Evolutionary conservation across 768 basidiomycete genomes (phyloP), one percentile per base, ranked within the genome.

Genomic region (Mycena alexandri): DNA sequence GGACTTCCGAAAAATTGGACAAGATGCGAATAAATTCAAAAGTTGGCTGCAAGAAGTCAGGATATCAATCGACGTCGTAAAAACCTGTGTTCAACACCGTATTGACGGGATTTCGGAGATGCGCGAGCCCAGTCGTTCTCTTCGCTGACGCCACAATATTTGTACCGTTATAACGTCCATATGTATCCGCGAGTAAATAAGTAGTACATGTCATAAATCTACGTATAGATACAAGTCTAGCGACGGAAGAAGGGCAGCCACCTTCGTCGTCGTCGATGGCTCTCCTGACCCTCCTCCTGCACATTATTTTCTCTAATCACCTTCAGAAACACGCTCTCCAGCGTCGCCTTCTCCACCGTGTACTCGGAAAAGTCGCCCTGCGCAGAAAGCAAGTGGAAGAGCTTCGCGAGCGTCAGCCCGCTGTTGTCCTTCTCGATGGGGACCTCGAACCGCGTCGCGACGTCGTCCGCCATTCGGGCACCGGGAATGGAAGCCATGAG

Each of bases 371-470:
- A 89, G 72, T 85, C 83, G 3, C 82, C 86, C 38, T 85, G 80
- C 25, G 77, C 79, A 0, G 88, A 83, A 3, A 92, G 80, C 25
- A 83, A 75, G 61, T 82, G 82, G 79, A 92, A 93, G 8, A 93
- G 82, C 29, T 82, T 79, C 1, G 89, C 84, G 16, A 93, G 81
- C 6, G 90, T 82, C 71, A 87, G 76, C 0, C 81, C 38, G 38
- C 38, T 14, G 38, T 38, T 14, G 38, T 14, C 11, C 29, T 29
- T 63, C 46, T 79, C 76, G 48, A 92, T 82, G 11, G 91, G 90
- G 11, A 92, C 90, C 73, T 93, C 90, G 74, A 92, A 93, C 2
- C 90, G 87, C 2, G 90, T 91, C 2, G 90, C 90, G 17, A 93
- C 90, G 71, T 92, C 91, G 69, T 93, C 90, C 6, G 87, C 88